Evolutionary conservation across 1,284 basidiomycete genomes (phyloP), one percentile per base, ranked within the genome.

Genomic region (Moesziomyces globuligerus): DNA sequence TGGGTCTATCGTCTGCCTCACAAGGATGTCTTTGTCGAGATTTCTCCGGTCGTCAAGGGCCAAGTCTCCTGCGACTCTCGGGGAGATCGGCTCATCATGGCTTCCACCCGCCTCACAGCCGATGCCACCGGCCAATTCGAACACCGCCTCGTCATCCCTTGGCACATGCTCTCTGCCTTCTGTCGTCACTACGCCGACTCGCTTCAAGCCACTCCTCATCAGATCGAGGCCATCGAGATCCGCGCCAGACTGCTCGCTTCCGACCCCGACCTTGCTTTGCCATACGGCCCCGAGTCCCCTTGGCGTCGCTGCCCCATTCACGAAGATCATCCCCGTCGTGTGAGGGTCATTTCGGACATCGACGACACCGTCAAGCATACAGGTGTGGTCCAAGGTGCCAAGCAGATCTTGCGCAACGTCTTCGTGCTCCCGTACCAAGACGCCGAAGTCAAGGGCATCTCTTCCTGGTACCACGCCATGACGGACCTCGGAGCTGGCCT

Each of bases 291-390:
- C 20, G 59, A 69, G 23, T 56, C 58, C 20, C 43, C 51, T 2
- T 72, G 68, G 68, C 49, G 54, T 37, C 68, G 62, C 21, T 55
- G 46, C 20, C 40, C 58, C 32, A 43, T 76, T 17, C 54, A 64
- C 23, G 61, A 70, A 21, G 74, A 74, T 29, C 56, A 51, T 32
- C 6, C 41, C 3, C 61, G 70, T 15, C 38, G 55, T 28, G 64
- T 75, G 13, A 49, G 78, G 93, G 13, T 96, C 51, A 90, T 97
- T 29, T 94, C 92, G 1, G 94, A 98, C 78, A 90, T 98, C 41
- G 94, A 98, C 81, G 94, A 98, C 81, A 98, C 94, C 0, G 87
- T 96, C 66, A 97, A 95, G 47, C 73, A 79, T 45, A 83, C 83
- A 1, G 78, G 83, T 28, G 81, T 84, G 4, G 64, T 82, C 1